Evolutionary conservation across 768 basidiomycete genomes (phyloP).

Genomic region (Suillus brevipes): DNA sequence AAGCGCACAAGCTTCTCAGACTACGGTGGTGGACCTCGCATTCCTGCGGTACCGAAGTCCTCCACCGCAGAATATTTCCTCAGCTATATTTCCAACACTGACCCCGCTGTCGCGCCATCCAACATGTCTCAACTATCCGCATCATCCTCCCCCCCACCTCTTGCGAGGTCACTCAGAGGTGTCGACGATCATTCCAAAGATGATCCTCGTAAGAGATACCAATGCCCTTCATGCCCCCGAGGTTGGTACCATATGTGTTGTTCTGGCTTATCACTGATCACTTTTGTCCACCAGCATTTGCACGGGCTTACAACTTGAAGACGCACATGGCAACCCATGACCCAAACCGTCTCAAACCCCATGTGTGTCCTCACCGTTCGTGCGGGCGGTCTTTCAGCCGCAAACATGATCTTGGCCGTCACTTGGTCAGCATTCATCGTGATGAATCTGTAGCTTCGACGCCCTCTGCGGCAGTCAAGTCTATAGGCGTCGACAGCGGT

Average conservation of each 20-base stretch:
- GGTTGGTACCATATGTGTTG: slow-evolving; percentile 40
- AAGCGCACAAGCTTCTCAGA: slow-evolving; percentile 65
- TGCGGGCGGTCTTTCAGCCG: slow-evolving; percentile 92
- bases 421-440: slow-evolving; percentile 83
- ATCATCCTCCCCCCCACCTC: slow-evolving; percentile 42
- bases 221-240: slow-evolving; percentile 72
- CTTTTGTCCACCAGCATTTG: slow-evolving; percentile 61
- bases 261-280: slow-evolving; percentile 8
- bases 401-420: slow-evolving; percentile 91
- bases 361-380: slow-evolving; percentile 80
- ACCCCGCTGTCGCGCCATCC: slow-evolving; percentile 56
- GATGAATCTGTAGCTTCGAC: slow-evolving; percentile 55
- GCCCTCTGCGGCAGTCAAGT: slow-evolving; percentile 39
- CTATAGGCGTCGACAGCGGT: slow-evolving; percentile 71
- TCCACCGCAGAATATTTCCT: slow-evolving; percentile 47
- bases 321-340: slow-evolving; percentile 95
- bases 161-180: slow-evolving; percentile 37
- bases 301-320: slow-evolving; percentile 92
- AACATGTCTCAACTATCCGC: slow-evolving; percentile 52
- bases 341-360: slow-evolving; percentile 86
- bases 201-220: slow-evolving; percentile 78
- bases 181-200: slow-evolving; percentile 47
- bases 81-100: slow-evolving; percentile 30
- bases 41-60: slow-evolving; percentile 47
- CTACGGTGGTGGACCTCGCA: slow-evolving; percentile 56